Base-by-base conservation (phyloP, 1,284 basidiomycete genomes). In the Ustilago trichophora region DNA sequence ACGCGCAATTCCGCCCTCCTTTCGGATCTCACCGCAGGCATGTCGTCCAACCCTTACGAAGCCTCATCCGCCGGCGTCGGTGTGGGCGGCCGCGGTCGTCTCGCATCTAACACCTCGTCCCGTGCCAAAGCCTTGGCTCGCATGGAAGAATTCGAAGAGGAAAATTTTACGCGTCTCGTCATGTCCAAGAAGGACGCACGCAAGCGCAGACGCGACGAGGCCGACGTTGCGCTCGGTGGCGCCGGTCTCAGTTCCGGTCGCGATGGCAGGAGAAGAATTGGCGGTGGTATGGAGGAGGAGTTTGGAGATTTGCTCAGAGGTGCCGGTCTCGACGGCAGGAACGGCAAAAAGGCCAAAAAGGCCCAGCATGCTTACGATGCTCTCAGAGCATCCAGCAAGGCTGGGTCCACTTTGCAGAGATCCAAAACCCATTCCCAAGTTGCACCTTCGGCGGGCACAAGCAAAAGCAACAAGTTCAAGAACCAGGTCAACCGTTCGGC, bases 111-210 rank as follows among this genome's bases (percentile, higher is more conserved):
- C 16, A 56, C 62, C n/a, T 77, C 75, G 6, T 85, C 86, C 18
- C 89, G 91, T 21, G 90, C 90, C 9, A 86, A 88, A 29, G 88
- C 92, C 64, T 85, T 98, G 59, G 87, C 89, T 72, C 87, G 89
- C 12, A 89, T 97, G 84, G 88, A 88, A 47, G 90, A 92, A 68
- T 98, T 92, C 82, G 95, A 98, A 83, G 95, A 98, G 82, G 91
- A 92, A 50, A 95, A 97, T 82, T 93, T 98, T 84, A 93, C 91
- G 24, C 88, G 95, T 51, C 82, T 98, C 51, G 87, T 95, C 60
- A 90, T 93, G 86, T 91, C 89, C 81, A 98, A 97, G 86, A 89
- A 89, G 78, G 95, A 97, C 50, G 87, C 87, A 18, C 88, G 86
- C 78, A 85, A 89, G 51, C 85, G 95, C n/a, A 83, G 83, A 52